A percentile compares a stretch with the other conserved stretches of the same genome.
These are phyloP conservation scores for Amphirosellinia nigrospora DNA, from an alignment of 495 filamentous ascomycete genomes.

Conservation along the genomic window DNA sequence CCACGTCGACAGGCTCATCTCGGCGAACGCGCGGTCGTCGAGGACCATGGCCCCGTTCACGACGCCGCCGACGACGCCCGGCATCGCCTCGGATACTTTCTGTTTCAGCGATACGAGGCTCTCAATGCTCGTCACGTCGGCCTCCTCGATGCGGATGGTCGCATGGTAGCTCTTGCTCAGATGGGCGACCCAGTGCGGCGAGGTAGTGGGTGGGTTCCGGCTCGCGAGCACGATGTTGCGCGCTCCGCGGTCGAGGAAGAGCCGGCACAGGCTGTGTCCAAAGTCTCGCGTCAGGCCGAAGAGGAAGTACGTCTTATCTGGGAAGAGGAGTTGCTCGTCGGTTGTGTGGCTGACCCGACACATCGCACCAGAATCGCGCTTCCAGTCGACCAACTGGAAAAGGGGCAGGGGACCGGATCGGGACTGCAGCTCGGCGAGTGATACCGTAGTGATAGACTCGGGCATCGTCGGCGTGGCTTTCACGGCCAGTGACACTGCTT, in stretches of 20 bases:
- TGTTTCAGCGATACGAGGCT: constrained; percentile 39
- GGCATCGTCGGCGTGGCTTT: not conserved
- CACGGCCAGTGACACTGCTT: constrained; percentile 33
- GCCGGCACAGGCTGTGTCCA: constrained; percentile 63
- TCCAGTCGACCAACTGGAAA: constrained; percentile 50
- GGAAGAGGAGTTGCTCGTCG: constrained; percentile 35
- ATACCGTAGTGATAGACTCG: not conserved
- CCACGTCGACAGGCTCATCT: constrained; percentile 52
- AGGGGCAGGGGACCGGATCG: not conserved
- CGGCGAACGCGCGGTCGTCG: constrained; percentile 52
- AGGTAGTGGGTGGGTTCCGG: constrained; percentile 55
- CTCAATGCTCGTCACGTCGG: constrained; percentile 43
- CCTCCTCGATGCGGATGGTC: constrained; percentile 39
- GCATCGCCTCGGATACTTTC: constrained; percentile 33
- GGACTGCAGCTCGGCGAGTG: constrained; percentile 29
- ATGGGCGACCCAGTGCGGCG: constrained; percentile 52
- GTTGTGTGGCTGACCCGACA: constrained; percentile 29
- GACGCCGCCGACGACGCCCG: constrained; percentile 51
- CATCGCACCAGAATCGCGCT: constrained; percentile 35
- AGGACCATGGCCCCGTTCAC: constrained; percentile 63
- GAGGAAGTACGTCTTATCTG: constrained; percentile 61
- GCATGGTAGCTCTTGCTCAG: constrained; percentile 41
- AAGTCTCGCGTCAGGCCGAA: constrained; percentile 64
- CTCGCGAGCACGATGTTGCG: constrained; percentile 61
- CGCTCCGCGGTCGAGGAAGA: constrained; percentile 63